Conservation (phyloP, 2,329 filamentous ascomycete genomes). For the Epicoccum nigrum region DNA sequence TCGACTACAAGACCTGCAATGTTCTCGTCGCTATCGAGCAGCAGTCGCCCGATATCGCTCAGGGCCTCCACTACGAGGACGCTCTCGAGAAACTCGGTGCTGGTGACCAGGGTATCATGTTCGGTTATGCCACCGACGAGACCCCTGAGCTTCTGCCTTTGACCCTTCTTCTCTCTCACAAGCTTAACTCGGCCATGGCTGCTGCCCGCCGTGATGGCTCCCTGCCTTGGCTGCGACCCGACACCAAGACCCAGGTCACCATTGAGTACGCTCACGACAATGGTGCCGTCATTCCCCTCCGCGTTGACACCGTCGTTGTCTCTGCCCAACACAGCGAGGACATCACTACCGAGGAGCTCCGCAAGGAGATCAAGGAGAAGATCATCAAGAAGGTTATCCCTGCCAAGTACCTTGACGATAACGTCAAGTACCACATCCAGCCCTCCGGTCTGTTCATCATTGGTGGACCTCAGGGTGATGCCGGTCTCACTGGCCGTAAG, state of each 20-base stretch:
- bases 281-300: slow-evolving; percentile 87
- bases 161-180: slow-evolving; percentile 92
- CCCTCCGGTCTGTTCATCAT: slow-evolving; percentile 99
- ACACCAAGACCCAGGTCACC: slow-evolving; percentile 99
- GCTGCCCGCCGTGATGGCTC: slow-evolving; percentile 84
- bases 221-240: slow-evolving; percentile 92
- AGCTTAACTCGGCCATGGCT: slow-evolving; percentile 95
- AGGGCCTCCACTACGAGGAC: slow-evolving; percentile 98
- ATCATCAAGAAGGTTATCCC: slow-evolving; percentile 96
- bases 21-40: slow-evolving; percentile 98
- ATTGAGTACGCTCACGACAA: slow-evolving; percentile 98
- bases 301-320: slow-evolving; percentile 96
- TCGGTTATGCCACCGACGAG: slow-evolving; percentile 99
- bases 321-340: slow-evolving; percentile 91
- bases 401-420: slow-evolving; percentile 86
- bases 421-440: slow-evolving; percentile 98
- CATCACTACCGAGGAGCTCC: slow-evolving; percentile 88
- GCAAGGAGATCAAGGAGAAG: slow-evolving; percentile 95
- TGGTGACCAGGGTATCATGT: slow-evolving; percentile 99
- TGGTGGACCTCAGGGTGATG: slow-evolving; percentile 97
- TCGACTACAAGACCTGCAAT: slow-evolving; percentile 99
- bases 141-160: slow-evolving; percentile 96
- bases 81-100: slow-evolving; percentile 97
- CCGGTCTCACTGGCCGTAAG: slow-evolving; percentile 97
- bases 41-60: slow-evolving; percentile 98